A percentile compares a stretch with the other conserved stretches of the same genome.
Conservation (phyloP, 768 basidiomycete genomes). For the Tricholoma furcatifolium region DNA sequence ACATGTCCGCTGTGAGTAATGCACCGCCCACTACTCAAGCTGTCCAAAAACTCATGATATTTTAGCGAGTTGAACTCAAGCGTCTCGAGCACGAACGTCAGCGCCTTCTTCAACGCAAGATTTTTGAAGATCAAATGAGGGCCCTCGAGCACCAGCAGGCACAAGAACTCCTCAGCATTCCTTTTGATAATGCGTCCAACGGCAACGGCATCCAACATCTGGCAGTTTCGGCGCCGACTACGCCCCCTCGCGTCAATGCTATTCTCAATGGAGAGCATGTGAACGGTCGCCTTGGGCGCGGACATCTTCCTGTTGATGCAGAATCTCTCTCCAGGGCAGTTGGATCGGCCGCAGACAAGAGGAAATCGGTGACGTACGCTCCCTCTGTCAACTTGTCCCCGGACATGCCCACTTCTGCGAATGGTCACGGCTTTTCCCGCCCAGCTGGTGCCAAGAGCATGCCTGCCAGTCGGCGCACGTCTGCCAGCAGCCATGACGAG, state of each 20-base stretch:
- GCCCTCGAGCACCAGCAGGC: slow-evolving; percentile 89
- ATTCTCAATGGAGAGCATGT: slow-evolving; percentile 61
- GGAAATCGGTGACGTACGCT: slow-evolving; percentile 85
- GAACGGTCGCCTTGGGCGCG: slow-evolving; percentile 38
- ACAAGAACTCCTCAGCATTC: slow-evolving; percentile 77
- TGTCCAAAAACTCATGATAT: slow-evolving; percentile 8
- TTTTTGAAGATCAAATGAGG: slow-evolving; percentile 98
- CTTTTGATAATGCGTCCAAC: slow-evolving; percentile 50
- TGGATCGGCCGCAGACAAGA: slow-evolving; percentile 69
- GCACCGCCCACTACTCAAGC: slow-evolving; percentile 2
- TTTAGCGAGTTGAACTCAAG: slow-evolving; percentile 84
- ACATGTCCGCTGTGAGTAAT: slow-evolving; percentile 75
- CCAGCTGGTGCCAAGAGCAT: slow-evolving; percentile 84
- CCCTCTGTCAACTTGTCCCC: slow-evolving; percentile 75
- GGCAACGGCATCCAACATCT: slow-evolving; percentile 64
- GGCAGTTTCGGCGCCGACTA: slow-evolving; percentile 87
- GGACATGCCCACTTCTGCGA: slow-evolving; percentile 49
- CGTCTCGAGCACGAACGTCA: slow-evolving; percentile 91
- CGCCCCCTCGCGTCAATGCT: slow-evolving; percentile 78
- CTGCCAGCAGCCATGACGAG: slow-evolving; percentile 84
- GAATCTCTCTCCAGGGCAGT: slow-evolving; percentile 70
- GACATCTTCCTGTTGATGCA: slow-evolving; percentile 54
- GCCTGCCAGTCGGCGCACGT: slow-evolving; percentile 89
- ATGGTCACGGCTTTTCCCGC: slow-evolving; percentile 58
- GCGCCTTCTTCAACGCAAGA: slow-evolving; percentile 78